A percentile compares a stretch with the other conserved stretches of the same genome.
Conservation (phyloP, 78 protist genomes). For the Emiliania huxleyi region DNA sequence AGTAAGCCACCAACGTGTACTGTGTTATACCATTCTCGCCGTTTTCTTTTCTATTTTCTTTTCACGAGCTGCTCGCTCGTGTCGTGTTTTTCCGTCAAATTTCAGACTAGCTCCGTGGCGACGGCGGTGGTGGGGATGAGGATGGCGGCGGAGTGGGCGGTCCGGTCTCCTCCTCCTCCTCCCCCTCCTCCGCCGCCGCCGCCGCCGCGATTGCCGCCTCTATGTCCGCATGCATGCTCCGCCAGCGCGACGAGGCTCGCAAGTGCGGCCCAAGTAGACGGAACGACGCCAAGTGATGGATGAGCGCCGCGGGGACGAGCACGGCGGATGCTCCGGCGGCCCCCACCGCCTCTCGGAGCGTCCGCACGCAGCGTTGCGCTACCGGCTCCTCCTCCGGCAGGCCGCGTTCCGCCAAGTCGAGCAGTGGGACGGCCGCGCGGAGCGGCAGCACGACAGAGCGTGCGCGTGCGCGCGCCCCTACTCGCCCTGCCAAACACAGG, state of each 20-base stretch:
- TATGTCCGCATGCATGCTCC: neutral
- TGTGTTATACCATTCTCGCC: too few relatives aligned
- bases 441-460: neutral
- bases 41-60: too few relatives aligned
- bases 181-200: too few relatives aligned
- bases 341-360: neutral
- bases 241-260: neutral
- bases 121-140: too few relatives aligned
- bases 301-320: neutral
- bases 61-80: too few relatives aligned
- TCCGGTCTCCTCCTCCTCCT: too few relatives aligned
- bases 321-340: neutral
- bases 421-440: neutral
- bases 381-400: neutral
- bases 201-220: too few relatives aligned
- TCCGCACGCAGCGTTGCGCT: neutral
- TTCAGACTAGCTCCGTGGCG: too few relatives aligned
- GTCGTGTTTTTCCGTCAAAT: too few relatives aligned
- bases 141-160: too few relatives aligned
- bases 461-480: neutral
- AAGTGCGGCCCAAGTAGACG: neutral
- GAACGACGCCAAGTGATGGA: neutral
- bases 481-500: neutral
- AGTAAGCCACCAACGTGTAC: too few relatives aligned
- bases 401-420: neutral